A percentile compares a stretch with the other conserved stretches of the same genome.
phyloP scores from a whole-genome alignment of 345 rosid genomes.

The Aegle marmelos region DNA sequence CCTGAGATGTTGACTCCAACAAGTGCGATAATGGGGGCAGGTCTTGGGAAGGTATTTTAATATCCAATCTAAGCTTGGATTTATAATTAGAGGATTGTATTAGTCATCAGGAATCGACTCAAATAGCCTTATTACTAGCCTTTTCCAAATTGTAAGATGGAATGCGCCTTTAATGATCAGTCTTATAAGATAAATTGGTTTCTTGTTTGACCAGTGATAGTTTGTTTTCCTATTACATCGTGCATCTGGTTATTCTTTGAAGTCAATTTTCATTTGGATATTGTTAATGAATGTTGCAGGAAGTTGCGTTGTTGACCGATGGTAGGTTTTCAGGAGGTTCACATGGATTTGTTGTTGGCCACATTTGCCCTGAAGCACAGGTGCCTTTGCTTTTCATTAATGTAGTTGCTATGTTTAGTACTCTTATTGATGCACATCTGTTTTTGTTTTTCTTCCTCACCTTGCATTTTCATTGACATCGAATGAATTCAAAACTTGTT shows the following conservation, averaged over 20 bases:
- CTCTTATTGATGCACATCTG: neutral
- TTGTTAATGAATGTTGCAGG: constrained; percentile 49
- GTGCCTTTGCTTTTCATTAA: constrained; percentile 31
- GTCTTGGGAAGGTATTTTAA: constrained; percentile 86
- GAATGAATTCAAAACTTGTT: neutral
- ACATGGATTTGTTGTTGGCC: constrained; percentile 99
- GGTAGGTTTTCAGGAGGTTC: constrained; percentile 99
- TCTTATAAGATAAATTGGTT: neutral
- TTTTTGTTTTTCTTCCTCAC: neutral
- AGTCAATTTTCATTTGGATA: constrained; percentile 7
- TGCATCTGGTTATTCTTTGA: neutral
- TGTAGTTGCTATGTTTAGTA: neutral
- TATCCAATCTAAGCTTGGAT: constrained; percentile 5
- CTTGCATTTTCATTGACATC: neutral
- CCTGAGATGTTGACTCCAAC: constrained; percentile 99
- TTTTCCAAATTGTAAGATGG: neutral
- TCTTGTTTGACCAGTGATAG: neutral
- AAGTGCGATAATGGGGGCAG: constrained; percentile 99
- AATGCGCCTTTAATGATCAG: neutral
- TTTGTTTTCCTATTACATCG: neutral
- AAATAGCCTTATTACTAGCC: neutral
- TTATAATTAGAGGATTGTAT: neutral
- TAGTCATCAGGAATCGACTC: neutral
- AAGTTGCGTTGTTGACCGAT: constrained; percentile 89
- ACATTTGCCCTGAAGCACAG: constrained; percentile 98